Percentiles rank a stretch among this genome's conserved stretches.
These are phyloP conservation scores for Spatholobus suberectus DNA, from an alignment of 306 rosid genomes.

Conservation along the genomic window DNA sequence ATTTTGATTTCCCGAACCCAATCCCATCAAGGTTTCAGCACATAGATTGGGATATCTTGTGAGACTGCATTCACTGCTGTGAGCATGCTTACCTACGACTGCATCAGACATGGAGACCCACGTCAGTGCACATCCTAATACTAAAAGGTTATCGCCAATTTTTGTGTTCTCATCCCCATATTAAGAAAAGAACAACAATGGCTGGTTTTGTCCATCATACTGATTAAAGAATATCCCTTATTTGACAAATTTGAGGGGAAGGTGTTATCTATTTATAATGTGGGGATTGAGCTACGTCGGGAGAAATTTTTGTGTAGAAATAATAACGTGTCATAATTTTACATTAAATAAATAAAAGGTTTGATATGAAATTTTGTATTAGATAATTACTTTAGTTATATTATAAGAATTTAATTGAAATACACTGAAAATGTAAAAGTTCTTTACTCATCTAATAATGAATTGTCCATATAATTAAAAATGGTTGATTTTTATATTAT, in stretches of 20 bases:
- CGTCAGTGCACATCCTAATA: slow-evolving; percentile 23
- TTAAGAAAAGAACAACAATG: background rate
- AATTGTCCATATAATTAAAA: background rate
- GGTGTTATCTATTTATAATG: slow-evolving; percentile 31
- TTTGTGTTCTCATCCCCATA: slow-evolving; percentile 3
- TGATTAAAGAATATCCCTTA: background rate
- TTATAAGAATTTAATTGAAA: background rate
- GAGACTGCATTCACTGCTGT: slow-evolving; percentile 37
- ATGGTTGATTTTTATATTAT: background rate
- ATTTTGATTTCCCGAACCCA: slow-evolving; percentile 36
- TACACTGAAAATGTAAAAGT: background rate
- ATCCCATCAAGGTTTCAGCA: slow-evolving; percentile 47
- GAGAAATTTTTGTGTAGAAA: background rate
- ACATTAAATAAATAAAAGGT: background rate
- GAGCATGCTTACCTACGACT: background rate
- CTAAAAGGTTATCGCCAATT: slow-evolving; percentile 14
- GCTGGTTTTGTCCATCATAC: background rate
- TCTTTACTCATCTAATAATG: background rate
- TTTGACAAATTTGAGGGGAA: background rate
- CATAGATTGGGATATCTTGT: slow-evolving; percentile 54
- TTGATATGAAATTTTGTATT: background rate
- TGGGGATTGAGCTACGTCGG: background rate
- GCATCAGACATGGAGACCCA: slow-evolving; percentile 33
- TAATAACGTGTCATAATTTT: background rate
- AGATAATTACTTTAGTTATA: background rate